These are phyloP conservation scores for Termitomyces eurrhizus DNA, from an alignment of 768 basidiomycete genomes.

Conservation along the genomic window DNA sequence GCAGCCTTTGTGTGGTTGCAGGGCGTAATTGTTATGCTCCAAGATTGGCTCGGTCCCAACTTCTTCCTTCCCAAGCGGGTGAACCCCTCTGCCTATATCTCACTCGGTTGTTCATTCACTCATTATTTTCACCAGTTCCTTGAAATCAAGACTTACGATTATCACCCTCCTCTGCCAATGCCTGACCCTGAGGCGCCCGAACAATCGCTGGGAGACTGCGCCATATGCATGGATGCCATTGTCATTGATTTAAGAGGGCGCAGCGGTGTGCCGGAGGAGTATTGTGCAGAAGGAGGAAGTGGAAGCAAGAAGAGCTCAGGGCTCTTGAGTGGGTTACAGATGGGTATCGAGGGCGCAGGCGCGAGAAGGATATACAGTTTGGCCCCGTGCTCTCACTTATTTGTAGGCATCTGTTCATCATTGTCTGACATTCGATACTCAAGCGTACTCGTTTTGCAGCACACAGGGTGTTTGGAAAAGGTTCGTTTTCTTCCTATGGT, in stretches of 20 bases:
- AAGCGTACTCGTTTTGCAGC: constrained; percentile 37
- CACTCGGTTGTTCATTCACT: not conserved
- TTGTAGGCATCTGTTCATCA: constrained; percentile 47
- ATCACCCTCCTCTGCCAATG: constrained; percentile 74
- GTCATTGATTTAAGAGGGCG: constrained; percentile 40
- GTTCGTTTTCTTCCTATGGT: constrained; percentile 30
- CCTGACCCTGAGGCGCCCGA: constrained; percentile 74
- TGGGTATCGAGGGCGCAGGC: constrained; percentile 37
- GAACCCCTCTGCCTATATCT: constrained; percentile 19
- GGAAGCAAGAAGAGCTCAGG: constrained; percentile 27
- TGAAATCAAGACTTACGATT: constrained; percentile 66
- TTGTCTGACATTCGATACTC: not conserved
- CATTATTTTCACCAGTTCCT: constrained; percentile 42
- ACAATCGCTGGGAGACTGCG: constrained; percentile 79
- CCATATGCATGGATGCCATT: constrained; percentile 93
- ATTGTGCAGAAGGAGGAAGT: constrained; percentile 23
- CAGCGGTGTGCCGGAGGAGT: constrained; percentile 29
- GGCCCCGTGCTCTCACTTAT: constrained; percentile 87
- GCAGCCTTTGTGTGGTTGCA: constrained; percentile 61
- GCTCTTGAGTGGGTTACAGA: constrained; percentile 41
- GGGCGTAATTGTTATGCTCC: constrained; percentile 57
- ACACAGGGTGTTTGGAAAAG: constrained; percentile 84
- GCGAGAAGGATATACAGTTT: constrained; percentile 73
- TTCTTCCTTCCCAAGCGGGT: constrained; percentile 81
- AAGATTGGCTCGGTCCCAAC: constrained; percentile 72